Conservation (phyloP, 1,139 yeast genomes). For the Pichiaceae sp. region DNA sequence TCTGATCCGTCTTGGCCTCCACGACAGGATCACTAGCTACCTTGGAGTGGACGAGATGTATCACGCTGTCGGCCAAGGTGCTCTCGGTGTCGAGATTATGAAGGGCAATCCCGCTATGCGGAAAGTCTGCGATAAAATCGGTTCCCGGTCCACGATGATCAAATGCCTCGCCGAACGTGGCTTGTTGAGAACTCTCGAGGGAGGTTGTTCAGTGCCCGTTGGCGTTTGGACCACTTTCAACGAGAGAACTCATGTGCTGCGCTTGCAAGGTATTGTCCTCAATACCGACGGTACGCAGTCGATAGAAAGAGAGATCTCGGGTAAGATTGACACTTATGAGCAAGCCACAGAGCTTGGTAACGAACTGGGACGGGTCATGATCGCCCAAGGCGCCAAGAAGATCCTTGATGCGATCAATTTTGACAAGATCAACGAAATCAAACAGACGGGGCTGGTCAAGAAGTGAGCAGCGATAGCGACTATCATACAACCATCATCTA, state of each 20-base stretch:
- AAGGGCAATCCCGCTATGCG: conserved; percentile 52
- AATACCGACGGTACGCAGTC: conserved; percentile 71
- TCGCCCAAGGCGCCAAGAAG: conserved; percentile 70
- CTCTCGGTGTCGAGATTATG: conserved; percentile 85
- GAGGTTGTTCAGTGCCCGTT: conserved; percentile 96
- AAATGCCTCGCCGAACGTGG: conserved; percentile 90
- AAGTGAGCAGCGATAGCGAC: neutral
- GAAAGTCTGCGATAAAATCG: conserved; percentile 53
- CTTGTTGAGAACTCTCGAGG: conserved; percentile 81
- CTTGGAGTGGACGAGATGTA: conserved; percentile 81
- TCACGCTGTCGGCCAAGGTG: conserved; percentile 98
- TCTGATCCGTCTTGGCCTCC: conserved; percentile 61
- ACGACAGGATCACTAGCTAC: conserved; percentile 57
- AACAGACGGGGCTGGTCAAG: conserved; percentile 21
- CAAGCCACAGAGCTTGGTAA: conserved; percentile 73
- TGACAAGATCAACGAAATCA: conserved; percentile 43
- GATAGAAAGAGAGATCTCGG: conserved; percentile 46
- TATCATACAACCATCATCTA: neutral
- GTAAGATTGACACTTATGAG: conserved; percentile 27
- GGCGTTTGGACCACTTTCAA: conserved; percentile 62
- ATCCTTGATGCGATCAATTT: conserved; percentile 78
- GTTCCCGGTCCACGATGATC: conserved; percentile 58
- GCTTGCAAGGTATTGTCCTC: conserved; percentile 68
- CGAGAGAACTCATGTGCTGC: conserved; percentile 32
- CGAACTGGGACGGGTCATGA: conserved; percentile 58